Percentiles rank a stretch among this genome's conserved stretches.
Evolutionary conservation across 164 flowering plant species (phyloP).

Genomic region (Cinnamomum micranthum): DNA sequence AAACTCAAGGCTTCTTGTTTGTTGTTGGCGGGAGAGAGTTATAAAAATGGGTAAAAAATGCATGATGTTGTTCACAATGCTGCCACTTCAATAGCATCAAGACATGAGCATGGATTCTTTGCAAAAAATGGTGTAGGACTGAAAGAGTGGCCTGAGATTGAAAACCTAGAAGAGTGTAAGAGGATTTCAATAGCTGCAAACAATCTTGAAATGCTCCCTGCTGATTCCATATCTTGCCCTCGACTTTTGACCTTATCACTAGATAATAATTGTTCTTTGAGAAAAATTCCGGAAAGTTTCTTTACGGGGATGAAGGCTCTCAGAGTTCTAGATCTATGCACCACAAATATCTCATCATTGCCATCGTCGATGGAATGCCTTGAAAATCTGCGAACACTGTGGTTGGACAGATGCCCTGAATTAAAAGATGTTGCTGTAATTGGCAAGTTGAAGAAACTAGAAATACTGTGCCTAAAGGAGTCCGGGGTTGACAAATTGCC

Average conservation of each 20-base stretch:
- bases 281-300: not conserved
- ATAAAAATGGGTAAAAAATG: not conserved
- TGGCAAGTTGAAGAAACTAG: constrained; percentile 4
- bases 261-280: not conserved
- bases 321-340: constrained; percentile 7
- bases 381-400: constrained; percentile 8
- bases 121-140: not conserved
- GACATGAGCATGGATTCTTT: not conserved
- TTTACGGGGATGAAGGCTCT: constrained; percentile 12
- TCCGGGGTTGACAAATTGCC: not conserved
- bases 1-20: constrained; percentile 8
- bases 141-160: not conserved
- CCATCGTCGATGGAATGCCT: constrained; percentile 7
- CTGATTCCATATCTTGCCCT: not conserved
- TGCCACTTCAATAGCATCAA: constrained; percentile 5
- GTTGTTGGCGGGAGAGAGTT: constrained; percentile 3
- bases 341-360: not conserved
- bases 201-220: not conserved
- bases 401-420: not conserved
- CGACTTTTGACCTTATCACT: not conserved
- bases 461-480: not conserved
- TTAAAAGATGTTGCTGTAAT: not conserved
- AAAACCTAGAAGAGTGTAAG: not conserved
- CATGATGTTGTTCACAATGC: constrained; percentile 11
- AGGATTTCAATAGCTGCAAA: not conserved